Base-by-base conservation (phyloP, 2,329 filamentous ascomycete species). In the Penicillium freii region DNA sequence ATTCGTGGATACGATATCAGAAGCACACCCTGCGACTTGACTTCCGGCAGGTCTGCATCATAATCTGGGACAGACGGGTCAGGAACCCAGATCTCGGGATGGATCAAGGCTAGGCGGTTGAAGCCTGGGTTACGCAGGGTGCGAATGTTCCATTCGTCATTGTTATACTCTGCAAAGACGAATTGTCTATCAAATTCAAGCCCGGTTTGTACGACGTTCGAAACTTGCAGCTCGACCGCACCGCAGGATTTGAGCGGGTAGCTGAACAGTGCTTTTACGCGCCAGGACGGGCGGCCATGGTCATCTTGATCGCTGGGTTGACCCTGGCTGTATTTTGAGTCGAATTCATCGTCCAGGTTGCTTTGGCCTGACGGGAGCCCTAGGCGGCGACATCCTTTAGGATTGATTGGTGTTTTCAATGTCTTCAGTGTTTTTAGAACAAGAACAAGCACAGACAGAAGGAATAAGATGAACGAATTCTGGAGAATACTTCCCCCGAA, bases 221-320 rank as follows among this genome's bases (percentile, higher is more conserved):
- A 84, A 59, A 81, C 77, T 51, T 83, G 76, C 46, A 96, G 74
- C 75, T 94, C 90, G 54, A 96, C 85, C 29, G 88, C 89, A 55
- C 78, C 80, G 72, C 91, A 96, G 56, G 89, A 91, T 76, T 95
- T 93, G 72, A 96, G 77, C 0, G 92, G 92, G 72, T 94, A 93
- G 58, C 92, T 82, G 76, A 87, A 87, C 51, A 96, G 78, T 54
- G 88, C 89, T 72, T 91, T 87, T 47, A 88, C 76, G 36, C 73
- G 75, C 74, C 80, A 81, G 56, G 72, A 72, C 23, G 74, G 71
- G 10, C 63, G 62, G 2, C 70, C 72, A 50, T 71, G 64, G 53
- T 78, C 75, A 13, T 65, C 68, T 17, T 62, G 54, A 8, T 59
- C 42, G 21, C 57, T 66, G 5, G 74, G 66, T 10, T 70, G 66